phyloP scores from a whole-genome alignment of 305 asterid genomes.

The Plantago lanceolata region DNA sequence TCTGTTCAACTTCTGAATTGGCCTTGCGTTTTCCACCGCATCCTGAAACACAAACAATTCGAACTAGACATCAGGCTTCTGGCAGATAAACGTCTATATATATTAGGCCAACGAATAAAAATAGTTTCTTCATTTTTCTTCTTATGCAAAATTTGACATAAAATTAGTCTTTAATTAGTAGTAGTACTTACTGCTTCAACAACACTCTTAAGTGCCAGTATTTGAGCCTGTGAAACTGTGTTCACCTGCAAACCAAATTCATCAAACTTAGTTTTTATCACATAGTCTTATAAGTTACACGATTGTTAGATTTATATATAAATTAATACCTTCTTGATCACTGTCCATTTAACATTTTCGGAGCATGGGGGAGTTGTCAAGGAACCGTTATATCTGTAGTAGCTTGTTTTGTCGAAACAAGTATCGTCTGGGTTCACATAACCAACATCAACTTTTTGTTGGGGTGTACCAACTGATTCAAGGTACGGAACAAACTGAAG shows the following conservation, averaged over 20 bases:
- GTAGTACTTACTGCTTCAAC: constrained; percentile 50
- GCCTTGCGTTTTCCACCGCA: constrained; percentile 58
- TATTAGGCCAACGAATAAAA: not conserved
- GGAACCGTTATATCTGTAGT: constrained; percentile 65
- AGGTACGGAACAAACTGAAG: not conserved
- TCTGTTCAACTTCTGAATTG: constrained; percentile 32
- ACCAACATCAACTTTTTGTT: constrained; percentile 32
- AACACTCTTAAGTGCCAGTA: constrained; percentile 34
- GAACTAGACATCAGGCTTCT: not conserved
- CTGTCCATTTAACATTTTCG: constrained; percentile 58
- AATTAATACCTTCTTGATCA: constrained; percentile 51
- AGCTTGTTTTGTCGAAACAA: constrained; percentile 47
- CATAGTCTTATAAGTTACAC: not conserved
- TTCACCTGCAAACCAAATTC: constrained; percentile 38
- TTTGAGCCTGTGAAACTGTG: constrained; percentile 54
- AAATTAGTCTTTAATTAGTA: not conserved
- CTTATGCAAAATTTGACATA: not conserved
- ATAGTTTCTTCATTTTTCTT: not conserved
- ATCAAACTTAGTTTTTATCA: not conserved
- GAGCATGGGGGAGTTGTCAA: constrained; percentile 76
- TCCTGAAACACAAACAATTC: constrained; percentile 34
- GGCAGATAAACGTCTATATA: too few species aligned
- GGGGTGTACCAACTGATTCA: constrained; percentile 19
- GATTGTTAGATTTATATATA: too few species aligned
- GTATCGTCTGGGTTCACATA: constrained; percentile 36